A percentile compares a stretch with the other conserved stretches of the same genome.
phyloP scores from a whole-genome alignment of 2,329 filamentous ascomycete species.

The Annulohypoxylon truncatum region DNA sequence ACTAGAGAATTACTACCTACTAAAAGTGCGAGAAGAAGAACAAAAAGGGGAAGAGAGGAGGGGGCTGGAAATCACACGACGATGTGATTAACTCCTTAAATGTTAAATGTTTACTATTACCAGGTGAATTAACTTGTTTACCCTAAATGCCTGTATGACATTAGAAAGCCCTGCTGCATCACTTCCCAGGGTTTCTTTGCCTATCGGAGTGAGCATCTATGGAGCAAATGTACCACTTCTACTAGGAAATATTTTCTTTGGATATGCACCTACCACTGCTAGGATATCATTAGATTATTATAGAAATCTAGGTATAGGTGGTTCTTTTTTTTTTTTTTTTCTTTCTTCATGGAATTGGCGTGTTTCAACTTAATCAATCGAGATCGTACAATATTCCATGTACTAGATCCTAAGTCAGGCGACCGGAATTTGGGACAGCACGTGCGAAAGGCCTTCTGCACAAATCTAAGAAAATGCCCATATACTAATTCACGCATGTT shows the following conservation, averaged over 20 bases:
- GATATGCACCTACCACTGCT: neutral
- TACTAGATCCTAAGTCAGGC: constrained; percentile 19
- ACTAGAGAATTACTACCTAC: neutral
- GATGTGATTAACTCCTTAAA: too few species aligned
- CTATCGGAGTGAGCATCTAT: neutral
- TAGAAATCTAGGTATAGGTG: constrained; percentile 18
- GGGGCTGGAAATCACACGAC: neutral
- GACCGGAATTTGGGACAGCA: constrained; percentile 17
- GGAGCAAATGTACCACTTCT: constrained; percentile 6
- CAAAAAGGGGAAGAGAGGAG: too few species aligned
- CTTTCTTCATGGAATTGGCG: constrained; percentile 5
- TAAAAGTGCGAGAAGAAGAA: neutral
- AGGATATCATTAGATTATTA: neutral
- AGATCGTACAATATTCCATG: constrained; percentile 15
- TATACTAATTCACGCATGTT: neutral
- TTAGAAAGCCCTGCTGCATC: constrained; percentile 31
- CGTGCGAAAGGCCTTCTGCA: constrained; percentile 17
- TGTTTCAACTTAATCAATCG: constrained; percentile 37
- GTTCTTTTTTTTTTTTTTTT: too few species aligned
- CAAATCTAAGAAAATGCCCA: constrained; percentile 8
- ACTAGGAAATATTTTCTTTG: neutral
- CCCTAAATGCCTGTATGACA: neutral
- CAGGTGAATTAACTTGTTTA: neutral
- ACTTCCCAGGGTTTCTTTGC: constrained; percentile 11
- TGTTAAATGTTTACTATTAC: neutral